These are phyloP conservation scores for Globisporangium cystogenes DNA, from an alignment of 352 stramenopile genomes.

Conservation along the genomic window DNA sequence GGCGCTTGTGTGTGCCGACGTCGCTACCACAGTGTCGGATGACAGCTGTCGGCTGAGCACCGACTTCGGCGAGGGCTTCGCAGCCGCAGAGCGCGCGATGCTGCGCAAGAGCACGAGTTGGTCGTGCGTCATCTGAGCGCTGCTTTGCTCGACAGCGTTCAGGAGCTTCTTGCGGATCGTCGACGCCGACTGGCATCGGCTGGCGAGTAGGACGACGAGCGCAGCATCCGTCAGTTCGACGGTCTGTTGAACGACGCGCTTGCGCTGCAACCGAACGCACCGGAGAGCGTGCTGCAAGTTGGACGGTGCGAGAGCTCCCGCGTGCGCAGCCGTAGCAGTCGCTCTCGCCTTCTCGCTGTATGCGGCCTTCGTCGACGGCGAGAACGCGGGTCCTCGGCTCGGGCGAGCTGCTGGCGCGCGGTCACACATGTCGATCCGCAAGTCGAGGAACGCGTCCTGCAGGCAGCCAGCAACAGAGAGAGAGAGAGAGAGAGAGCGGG, in stretches of 20 bases:
- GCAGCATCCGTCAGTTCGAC: background rate
- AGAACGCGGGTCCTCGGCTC: background rate
- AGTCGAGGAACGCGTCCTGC: slow-evolving; percentile 22
- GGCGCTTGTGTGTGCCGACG: background rate
- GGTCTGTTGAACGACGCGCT: background rate
- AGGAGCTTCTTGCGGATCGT: slow-evolving; percentile 63
- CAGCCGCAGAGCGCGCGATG: slow-evolving; percentile 12
- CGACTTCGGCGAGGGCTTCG: slow-evolving; percentile 19
- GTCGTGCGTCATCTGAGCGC: slow-evolving; percentile 21
- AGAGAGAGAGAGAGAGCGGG: background rate
- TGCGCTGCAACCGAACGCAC: slow-evolving; percentile 4
- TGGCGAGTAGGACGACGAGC: slow-evolving; percentile 4
- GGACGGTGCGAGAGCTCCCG: slow-evolving; percentile 11
- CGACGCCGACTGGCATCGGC: slow-evolving; percentile 62
- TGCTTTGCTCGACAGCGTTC: slow-evolving; percentile 44
- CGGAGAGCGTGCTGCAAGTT: slow-evolving; percentile 19
- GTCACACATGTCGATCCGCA: slow-evolving; percentile 25
- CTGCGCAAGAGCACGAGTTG: slow-evolving; percentile 36
- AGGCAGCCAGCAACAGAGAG: background rate
- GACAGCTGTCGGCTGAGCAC: slow-evolving; percentile 11
- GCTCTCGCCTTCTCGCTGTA: slow-evolving; percentile 8
- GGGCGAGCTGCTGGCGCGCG: slow-evolving; percentile 3
- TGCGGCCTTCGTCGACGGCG: slow-evolving; percentile 3
- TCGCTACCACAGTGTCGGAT: background rate
- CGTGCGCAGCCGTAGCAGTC: background rate